A percentile compares a stretch with the other conserved stretches of the same genome.
These are phyloP conservation scores for Eimeria brunetti DNA, from an alignment of 169 alveolate species.

Conservation along the genomic window DNA sequence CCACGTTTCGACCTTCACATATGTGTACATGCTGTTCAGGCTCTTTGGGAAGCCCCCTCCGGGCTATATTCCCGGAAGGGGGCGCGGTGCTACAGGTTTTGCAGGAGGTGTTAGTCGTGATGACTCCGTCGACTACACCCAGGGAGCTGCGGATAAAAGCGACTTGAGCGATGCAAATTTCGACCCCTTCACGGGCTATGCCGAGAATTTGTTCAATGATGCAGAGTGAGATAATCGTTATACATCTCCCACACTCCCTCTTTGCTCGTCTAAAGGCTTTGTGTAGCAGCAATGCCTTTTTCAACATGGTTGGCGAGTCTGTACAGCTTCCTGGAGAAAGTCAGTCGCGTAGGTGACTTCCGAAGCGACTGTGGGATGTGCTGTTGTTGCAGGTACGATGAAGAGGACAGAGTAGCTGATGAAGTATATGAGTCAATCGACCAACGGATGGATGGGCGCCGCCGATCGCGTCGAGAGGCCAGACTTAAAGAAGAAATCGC, in stretches of 20 bases:
- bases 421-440: constrained; percentile 94
- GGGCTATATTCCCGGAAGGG: constrained; percentile 89
- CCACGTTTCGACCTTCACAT: not conserved
- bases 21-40: constrained; percentile 35
- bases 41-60: constrained; percentile 84
- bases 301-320: not conserved
- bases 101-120: constrained; percentile 99
- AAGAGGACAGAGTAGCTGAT: constrained; percentile 96
- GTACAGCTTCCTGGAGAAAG: not conserved
- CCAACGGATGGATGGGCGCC: constrained; percentile 93
- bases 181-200: constrained; percentile 96
- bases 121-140: constrained; percentile 90
- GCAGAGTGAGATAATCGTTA: constrained; percentile 71
- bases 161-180: constrained; percentile 94
- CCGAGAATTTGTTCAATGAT: constrained; percentile 81
- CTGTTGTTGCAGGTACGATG: constrained; percentile 90
- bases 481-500: constrained; percentile 91
- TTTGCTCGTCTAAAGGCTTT: not conserved
- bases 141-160: constrained; percentile 83
- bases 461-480: constrained; percentile 93
- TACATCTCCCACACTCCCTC: not conserved
- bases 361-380: not conserved
- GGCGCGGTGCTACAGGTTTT: constrained; percentile 87
- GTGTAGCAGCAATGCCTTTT: not conserved
- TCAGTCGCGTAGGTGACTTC: not conserved